These are phyloP conservation scores for Gaertneriomyces sp. DNA, from an alignment of 192 early-diverging fungal species.

Conservation along the genomic window DNA sequence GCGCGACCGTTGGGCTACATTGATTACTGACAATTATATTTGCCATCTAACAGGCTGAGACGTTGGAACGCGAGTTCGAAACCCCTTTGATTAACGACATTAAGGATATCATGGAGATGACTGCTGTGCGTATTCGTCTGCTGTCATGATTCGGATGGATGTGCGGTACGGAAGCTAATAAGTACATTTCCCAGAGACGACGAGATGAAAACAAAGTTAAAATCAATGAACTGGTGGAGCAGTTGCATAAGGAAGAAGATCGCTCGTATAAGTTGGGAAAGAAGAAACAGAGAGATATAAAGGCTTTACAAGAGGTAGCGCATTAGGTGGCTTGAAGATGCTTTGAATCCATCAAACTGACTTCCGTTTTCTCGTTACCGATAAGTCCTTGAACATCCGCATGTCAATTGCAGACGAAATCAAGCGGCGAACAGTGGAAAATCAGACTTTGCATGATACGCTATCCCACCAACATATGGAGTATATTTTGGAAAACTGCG, in stretches of 20 bases:
- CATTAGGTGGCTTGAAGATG: background rate
- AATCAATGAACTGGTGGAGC: slow-evolving; percentile 39
- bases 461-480: slow-evolving; percentile 40
- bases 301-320: slow-evolving; percentile 40
- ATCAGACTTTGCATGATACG: slow-evolving; percentile 38
- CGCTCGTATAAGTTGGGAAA: slow-evolving; percentile 43
- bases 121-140: background rate
- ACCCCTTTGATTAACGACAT: slow-evolving; percentile 38
- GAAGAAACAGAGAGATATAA: slow-evolving; percentile 48
- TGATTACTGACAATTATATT: no score
- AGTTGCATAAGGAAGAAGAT: slow-evolving; percentile 48
- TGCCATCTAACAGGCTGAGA: slow-evolving; percentile 29
- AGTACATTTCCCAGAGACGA: no score
- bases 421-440: slow-evolving; percentile 48
- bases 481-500: slow-evolving; percentile 35
- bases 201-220: slow-evolving; percentile 43
- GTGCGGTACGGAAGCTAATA: no score
- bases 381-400: slow-evolving; percentile 42
- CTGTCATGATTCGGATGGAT: no score
- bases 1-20: no score
- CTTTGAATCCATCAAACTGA: background rate
- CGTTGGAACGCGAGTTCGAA: slow-evolving; percentile 47
- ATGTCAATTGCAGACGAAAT: slow-evolving; percentile 51
- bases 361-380: background rate
- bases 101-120: slow-evolving; percentile 25